These are phyloP conservation scores for Boletus subparvulus DNA, from an alignment of 768 basidiomycete genomes.

Conservation along the genomic window DNA sequence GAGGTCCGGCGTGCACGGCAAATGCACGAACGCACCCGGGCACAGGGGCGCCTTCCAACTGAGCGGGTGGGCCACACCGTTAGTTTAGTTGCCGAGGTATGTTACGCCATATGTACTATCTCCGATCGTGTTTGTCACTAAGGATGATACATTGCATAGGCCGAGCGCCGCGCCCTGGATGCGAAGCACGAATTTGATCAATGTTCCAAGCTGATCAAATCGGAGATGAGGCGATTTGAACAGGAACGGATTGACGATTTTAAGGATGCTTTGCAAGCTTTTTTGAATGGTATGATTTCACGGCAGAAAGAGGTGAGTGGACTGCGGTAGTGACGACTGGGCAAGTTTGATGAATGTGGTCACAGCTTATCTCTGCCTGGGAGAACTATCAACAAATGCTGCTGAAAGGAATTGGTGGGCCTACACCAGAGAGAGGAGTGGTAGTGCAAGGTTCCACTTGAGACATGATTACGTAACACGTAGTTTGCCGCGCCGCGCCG, in stretches of 20 bases:
- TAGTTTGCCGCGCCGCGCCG: not conserved
- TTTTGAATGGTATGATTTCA: constrained; percentile 83
- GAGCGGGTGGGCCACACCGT: constrained; percentile 76
- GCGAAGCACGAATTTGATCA: constrained; percentile 88
- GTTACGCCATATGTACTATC: constrained; percentile 17
- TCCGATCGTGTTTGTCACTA: not conserved
- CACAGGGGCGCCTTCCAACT: constrained; percentile 67
- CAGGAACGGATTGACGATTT: constrained; percentile 93
- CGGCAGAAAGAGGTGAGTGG: constrained; percentile 73
- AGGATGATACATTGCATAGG: constrained; percentile 42
- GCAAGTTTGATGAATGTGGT: not conserved
- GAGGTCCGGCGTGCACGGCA: constrained; percentile 72
- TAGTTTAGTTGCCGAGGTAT: constrained; percentile 76
- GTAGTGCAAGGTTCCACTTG: not conserved
- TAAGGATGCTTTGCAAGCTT: constrained; percentile 76
- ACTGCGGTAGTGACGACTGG: too few species aligned
- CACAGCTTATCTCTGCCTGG: constrained; percentile 73
- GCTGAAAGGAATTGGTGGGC: constrained; percentile 45
- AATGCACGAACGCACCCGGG: constrained; percentile 77
- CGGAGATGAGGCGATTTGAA: constrained; percentile 89
- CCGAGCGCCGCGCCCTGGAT: constrained; percentile 81
- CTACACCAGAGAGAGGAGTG: not conserved
- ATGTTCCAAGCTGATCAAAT: constrained; percentile 83
- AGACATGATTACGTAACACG: constrained; percentile 9
- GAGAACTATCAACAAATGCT: constrained; percentile 78